phyloP scores from a whole-genome alignment of 2,329 filamentous ascomycete species.

The Colletotrichum chrysophilum region DNA sequence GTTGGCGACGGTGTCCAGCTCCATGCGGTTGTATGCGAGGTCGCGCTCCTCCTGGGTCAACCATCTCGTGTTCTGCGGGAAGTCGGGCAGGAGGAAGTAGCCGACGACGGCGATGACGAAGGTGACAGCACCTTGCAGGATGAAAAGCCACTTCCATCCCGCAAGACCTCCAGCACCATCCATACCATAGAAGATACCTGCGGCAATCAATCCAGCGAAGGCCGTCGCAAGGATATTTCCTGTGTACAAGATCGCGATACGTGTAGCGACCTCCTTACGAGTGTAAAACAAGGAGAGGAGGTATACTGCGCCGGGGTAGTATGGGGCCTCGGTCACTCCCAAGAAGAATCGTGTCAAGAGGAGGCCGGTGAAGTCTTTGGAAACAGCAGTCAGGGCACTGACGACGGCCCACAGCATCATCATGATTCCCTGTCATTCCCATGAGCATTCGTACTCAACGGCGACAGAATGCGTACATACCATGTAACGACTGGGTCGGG shows the following conservation, averaged over 20 bases:
- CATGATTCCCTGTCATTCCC: constrained; percentile 5
- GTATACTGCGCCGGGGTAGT: constrained; percentile 44
- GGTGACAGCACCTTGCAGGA: constrained; percentile 44
- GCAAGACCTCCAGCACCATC: constrained; percentile 37
- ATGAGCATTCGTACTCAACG: not conserved
- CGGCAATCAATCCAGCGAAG: constrained; percentile 70
- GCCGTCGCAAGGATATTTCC: constrained; percentile 71
- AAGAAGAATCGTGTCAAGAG: constrained; percentile 40
- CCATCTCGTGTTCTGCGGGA: constrained; percentile 26
- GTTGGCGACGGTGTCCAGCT: constrained; percentile 29
- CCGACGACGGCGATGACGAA: constrained; percentile 25
- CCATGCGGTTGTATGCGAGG: constrained; percentile 25
- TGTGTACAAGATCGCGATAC: constrained; percentile 63
- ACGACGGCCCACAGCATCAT: constrained; percentile 25
- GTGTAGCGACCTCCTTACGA: constrained; percentile 66
- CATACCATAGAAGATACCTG: constrained; percentile 66
- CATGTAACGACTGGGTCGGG: constrained; percentile 23
- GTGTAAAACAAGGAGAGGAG: constrained; percentile 69
- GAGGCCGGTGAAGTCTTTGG: constrained; percentile 35
- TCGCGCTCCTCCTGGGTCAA: constrained; percentile 25
- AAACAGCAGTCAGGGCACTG: constrained; percentile 34
- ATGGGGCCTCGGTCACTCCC: constrained; percentile 37
- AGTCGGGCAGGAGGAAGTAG: constrained; percentile 26
- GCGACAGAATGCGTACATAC: not conserved
- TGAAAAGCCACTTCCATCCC: constrained; percentile 50